Conservation (phyloP, 2,329 filamentous ascomycete genomes). For the Pseudocercospora crystallina region DNA sequence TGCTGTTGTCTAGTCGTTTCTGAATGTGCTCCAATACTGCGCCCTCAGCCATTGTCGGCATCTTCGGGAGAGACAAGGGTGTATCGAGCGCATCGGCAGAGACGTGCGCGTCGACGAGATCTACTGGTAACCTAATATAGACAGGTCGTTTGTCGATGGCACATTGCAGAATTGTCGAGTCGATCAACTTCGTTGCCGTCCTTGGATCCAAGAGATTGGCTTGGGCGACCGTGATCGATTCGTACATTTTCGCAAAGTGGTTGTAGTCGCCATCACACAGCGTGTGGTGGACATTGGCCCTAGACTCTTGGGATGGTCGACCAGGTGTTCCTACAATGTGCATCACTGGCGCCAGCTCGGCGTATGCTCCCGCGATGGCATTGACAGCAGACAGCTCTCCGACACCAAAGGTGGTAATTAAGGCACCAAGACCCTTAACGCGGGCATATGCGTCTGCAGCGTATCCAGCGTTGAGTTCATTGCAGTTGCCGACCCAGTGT, state of each 20-base stretch:
- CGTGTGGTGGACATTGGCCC: constrained; percentile 8
- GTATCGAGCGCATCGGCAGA: constrained; percentile 34
- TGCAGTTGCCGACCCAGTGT: constrained; percentile 51
- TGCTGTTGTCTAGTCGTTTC: constrained; percentile 27
- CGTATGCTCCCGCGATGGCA: constrained; percentile 45
- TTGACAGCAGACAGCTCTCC: constrained; percentile 52
- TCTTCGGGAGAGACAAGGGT: constrained; percentile 25
- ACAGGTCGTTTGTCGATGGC: constrained; percentile 12
- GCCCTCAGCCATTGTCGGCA: constrained; percentile 24
- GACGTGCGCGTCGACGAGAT: constrained; percentile 24
- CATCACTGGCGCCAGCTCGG: constrained; percentile 46
- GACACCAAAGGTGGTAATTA: constrained; percentile 62
- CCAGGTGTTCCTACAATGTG: constrained; percentile 40
- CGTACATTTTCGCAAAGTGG: constrained; percentile 19
- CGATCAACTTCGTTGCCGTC: constrained; percentile 1
- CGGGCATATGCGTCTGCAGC: constrained; percentile 17
- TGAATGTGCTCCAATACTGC: constrained; percentile 34
- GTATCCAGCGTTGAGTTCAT: constrained; percentile 17
- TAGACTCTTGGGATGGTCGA: constrained; percentile 6
- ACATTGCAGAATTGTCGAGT: constrained; percentile 14
- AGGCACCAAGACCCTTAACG: constrained; percentile 35
- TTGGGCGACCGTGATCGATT: constrained; percentile 20
- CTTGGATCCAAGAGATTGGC: constrained; percentile 18
- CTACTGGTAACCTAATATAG: constrained; percentile 15
- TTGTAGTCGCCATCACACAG: constrained; percentile 15